phyloP scores from a whole-genome alignment of 352 stramenopile species.

The Vaucheria bursata region DNA sequence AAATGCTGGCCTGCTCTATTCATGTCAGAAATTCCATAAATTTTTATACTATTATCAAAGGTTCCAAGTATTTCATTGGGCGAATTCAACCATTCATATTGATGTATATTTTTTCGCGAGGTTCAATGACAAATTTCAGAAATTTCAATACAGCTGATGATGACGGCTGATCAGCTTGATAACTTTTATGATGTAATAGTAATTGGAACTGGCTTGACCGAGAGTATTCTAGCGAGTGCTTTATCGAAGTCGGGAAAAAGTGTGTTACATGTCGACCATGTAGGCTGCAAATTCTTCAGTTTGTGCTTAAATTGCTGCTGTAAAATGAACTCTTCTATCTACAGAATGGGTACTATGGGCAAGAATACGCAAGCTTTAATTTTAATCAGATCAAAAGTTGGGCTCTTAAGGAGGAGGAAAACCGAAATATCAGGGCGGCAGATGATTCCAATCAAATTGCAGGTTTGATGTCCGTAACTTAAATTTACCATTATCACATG shows the following conservation, averaged over 20 bases:
- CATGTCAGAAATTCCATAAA: too few relatives aligned
- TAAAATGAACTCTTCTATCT: background rate
- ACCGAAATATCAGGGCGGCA: background rate
- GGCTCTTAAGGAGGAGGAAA: background rate
- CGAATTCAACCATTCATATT: too few relatives aligned
- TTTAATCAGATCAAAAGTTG: background rate
- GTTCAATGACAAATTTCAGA: background rate
- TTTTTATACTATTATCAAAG: too few relatives aligned
- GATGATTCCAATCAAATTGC: too few relatives aligned
- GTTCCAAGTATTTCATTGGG: too few relatives aligned
- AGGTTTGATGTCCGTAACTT: too few relatives aligned
- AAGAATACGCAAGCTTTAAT: conserved; percentile 2
- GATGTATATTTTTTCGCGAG: background rate
- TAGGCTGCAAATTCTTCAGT: background rate
- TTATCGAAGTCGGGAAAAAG: background rate
- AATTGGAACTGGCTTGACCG: background rate
- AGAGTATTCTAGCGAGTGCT: conserved; percentile 1
- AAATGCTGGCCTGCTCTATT: too few relatives aligned
- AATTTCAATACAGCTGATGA: background rate
- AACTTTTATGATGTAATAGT: conserved; percentile 5
- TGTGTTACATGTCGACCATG: conserved; percentile 8
- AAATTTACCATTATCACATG: too few relatives aligned
- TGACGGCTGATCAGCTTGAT: background rate
- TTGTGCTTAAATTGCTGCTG: background rate
- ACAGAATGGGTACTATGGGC: conserved; percentile 13